Evolutionary conservation across 2,329 filamentous ascomycete species (phyloP).

Genomic region (Pleomassaria siparia): DNA sequence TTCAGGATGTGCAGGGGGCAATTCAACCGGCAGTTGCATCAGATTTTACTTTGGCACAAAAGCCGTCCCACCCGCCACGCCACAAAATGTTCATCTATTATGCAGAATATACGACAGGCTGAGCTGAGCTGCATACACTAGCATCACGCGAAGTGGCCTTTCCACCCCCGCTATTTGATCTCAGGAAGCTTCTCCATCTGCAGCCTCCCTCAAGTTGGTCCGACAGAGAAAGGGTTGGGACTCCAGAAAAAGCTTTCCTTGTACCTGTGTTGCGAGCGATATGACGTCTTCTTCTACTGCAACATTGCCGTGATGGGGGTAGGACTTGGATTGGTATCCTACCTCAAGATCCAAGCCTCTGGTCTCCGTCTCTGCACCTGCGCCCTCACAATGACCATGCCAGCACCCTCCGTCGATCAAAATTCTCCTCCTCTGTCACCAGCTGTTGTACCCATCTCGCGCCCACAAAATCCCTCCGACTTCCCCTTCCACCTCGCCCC

Average conservation of each 20-base stretch:
- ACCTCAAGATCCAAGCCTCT: not conserved
- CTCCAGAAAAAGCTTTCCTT: too few relatives aligned
- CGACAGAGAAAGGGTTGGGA: too few relatives aligned
- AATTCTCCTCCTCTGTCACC: conserved; percentile 2
- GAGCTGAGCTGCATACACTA: not conserved
- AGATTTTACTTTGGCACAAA: not conserved
- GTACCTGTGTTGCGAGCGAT: too few relatives aligned
- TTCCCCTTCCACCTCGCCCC: conserved; percentile 30
- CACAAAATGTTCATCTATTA: not conserved
- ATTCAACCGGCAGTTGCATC: not conserved
- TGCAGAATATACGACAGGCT: not conserved
- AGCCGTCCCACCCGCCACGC: not conserved
- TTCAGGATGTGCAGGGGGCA: too few relatives aligned
- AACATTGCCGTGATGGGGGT: too few relatives aligned
- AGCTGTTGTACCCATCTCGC: not conserved
- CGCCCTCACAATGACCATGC: not conserved
- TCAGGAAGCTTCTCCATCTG: conserved; percentile 5
- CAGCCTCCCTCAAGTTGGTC: not conserved
- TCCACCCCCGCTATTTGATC: conserved; percentile 1
- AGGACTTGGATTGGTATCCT: too few relatives aligned
- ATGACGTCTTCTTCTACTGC: too few relatives aligned
- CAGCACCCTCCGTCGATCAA: conserved; percentile 7
- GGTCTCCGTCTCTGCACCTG: not conserved
- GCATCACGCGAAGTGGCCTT: not conserved
- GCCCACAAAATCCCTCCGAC: conserved; percentile 12